Evolutionary conservation across 2,329 filamentous ascomycete species (phyloP).

Genomic region (Emergomyces orientalis): DNA sequence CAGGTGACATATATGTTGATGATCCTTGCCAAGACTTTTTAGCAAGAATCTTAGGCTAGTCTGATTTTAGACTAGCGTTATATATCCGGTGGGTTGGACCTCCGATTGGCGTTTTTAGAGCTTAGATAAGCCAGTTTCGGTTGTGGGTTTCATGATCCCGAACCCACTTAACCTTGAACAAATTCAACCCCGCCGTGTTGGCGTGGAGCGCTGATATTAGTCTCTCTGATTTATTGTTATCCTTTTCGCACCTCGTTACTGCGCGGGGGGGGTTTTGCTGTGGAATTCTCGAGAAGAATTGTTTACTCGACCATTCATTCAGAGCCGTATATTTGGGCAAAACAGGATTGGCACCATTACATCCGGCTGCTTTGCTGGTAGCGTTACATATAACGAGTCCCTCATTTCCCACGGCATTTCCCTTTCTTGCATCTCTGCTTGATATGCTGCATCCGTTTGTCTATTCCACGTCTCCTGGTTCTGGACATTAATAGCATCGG

Average conservation of each 20-base stretch:
- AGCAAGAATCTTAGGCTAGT: background rate
- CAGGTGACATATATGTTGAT: background rate
- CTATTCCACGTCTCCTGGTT: too few species aligned
- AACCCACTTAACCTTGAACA: too few species aligned
- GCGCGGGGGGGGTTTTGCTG: background rate
- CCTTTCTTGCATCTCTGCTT: background rate
- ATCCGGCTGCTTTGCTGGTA: background rate
- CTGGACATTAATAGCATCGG: too few species aligned
- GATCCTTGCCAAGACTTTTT: background rate
- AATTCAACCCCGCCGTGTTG: background rate
- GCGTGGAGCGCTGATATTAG: background rate
- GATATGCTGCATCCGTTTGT: background rate
- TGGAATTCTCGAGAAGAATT: background rate
- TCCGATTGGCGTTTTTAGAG: background rate
- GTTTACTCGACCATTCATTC: background rate
- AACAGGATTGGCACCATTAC: background rate
- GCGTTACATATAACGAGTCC: background rate
- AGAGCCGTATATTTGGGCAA: background rate
- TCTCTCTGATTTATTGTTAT: background rate
- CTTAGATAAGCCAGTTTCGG: too few species aligned
- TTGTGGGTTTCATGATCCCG: background rate
- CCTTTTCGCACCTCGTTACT: background rate
- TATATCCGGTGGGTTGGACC: accelerated
- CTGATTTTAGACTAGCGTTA: background rate
- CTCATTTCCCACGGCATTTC: background rate